Base-by-base conservation (phyloP, 2,329 filamentous ascomycete genomes). In the Grosmannia serpens region DNA sequence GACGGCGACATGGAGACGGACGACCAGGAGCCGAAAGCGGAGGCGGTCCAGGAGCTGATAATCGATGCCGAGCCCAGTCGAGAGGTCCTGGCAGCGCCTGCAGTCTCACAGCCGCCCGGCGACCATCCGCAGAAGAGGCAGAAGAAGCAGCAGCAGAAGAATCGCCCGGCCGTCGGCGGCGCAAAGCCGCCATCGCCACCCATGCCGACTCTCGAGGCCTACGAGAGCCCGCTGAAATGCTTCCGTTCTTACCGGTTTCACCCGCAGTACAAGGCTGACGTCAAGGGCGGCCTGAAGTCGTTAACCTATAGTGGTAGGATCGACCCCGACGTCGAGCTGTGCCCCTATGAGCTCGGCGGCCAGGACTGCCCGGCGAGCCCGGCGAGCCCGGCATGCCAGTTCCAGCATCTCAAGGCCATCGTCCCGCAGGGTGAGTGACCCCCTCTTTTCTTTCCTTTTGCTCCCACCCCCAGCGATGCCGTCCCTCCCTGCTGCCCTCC, bases 221-320 rank as follows among this genome's bases (percentile, higher is more conserved):
- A 99, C 72, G 79, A 88, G 68, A 95, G 90, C 68, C 88, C 91
- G 35, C 77, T 99, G 61, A 84, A 82, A 64, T 81, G 82, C 65
- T 96, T 97, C 71, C 89, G 85, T 70, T 87, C 89, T 44, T 99
- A 89, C 73, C 89, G 92, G 65, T 96, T 92, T 69, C 91, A 97
- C 69, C 89, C 89, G 35, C 77, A 82, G 56, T 97, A 85, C 73
- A 75, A 78, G 63, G 71, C 86, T 55, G 76, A 82, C 59, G 84
- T 96, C 59, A 70, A 82, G 58, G 87, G 86, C 62, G 92, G 92
- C 50, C 86, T 91, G 68, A 86, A 87, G 68, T 97, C 94, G 63
- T 79, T 95, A 75, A 97, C 91, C 50, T 97, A 92, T 74, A 96
- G 89, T 74, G 89, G 95, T 72, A 86, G 85, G 65, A 95, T 99